A percentile compares a stretch with the other conserved stretches of the same genome.
Evolutionary conservation across 2,329 filamentous ascomycete genomes (phyloP).

Genomic region (Endothia cerciana): DNA sequence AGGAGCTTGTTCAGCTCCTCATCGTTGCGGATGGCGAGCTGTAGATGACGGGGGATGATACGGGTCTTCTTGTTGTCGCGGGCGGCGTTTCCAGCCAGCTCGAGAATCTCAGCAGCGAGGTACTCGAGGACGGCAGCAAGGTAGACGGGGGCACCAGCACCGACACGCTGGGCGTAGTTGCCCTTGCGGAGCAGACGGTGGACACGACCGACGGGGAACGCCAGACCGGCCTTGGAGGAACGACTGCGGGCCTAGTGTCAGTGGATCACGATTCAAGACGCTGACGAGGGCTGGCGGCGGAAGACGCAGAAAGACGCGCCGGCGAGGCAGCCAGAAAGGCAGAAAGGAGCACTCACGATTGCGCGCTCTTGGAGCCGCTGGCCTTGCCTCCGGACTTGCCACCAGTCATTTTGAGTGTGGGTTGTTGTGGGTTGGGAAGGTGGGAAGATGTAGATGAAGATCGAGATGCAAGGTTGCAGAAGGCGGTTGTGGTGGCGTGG

Average conservation of each 20-base stretch:
- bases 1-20: conserved; percentile 99
- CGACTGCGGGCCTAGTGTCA: conserved; percentile 64
- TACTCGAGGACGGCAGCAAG: conserved; percentile 98
- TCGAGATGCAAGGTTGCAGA: conserved; percentile 34
- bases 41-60: conserved; percentile 98
- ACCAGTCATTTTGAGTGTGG: conserved; percentile 91
- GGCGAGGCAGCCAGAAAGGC: conserved; percentile 21
- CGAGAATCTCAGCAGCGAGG: conserved; percentile 96
- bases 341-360: conserved; percentile 75
- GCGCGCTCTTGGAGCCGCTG: conserved; percentile 97
- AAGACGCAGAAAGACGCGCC: conserved; percentile 42
- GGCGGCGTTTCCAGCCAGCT: conserved; percentile 97
- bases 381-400: conserved; percentile 99
- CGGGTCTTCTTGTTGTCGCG: conserved; percentile 99
- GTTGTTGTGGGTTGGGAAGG: conserved; percentile 37
- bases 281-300: not conserved
- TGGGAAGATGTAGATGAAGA: conserved; percentile 27
- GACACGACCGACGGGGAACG: conserved; percentile 98
- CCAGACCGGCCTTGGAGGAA: conserved; percentile 98
- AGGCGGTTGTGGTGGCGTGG: conserved; percentile 33
- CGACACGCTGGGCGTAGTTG: conserved; percentile 99
- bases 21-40: conserved; percentile 99
- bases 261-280: conserved; percentile 29
- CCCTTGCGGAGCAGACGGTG: conserved; percentile 98
- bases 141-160: conserved; percentile 97